Evolutionary conservation across 257 asterid genomes (phyloP).

Genomic region (Lantana camara): DNA sequence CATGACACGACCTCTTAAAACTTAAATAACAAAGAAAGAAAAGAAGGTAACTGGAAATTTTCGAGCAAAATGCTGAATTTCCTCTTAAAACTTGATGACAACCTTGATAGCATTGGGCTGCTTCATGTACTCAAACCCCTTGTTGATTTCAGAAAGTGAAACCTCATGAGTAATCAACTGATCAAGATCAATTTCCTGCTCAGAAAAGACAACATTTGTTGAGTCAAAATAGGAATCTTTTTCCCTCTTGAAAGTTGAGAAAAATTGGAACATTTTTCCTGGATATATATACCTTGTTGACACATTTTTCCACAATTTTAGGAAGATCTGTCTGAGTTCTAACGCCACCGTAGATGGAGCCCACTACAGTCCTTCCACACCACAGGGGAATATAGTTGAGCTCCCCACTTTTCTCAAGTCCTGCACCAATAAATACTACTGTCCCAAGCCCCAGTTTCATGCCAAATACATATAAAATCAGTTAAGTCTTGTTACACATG

Average conservation of each 20-base stretch:
- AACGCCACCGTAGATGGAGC: slow-evolving; percentile 67
- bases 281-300: slow-evolving; percentile 55
- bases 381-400: slow-evolving; percentile 52
- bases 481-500: background rate
- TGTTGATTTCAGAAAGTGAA: slow-evolving; percentile 53
- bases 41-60: background rate
- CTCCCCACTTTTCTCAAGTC: slow-evolving; percentile 43
- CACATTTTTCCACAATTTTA: slow-evolving; percentile 54
- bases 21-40: background rate
- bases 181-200: slow-evolving; percentile 63
- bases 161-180: slow-evolving; percentile 61
- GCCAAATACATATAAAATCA: no score
- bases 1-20: background rate
- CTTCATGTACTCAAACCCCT: slow-evolving; percentile 56
- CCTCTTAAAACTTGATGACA: slow-evolving; percentile 50
- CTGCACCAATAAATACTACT: slow-evolving; percentile 43
- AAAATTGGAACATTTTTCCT: background rate
- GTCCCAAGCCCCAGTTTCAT: slow-evolving; percentile 50
- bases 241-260: no score
- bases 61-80: background rate
- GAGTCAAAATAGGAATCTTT: background rate
- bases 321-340: slow-evolving; percentile 67
- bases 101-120: slow-evolving; percentile 55
- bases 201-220: background rate
- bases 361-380: slow-evolving; percentile 64